These are phyloP conservation scores for Populus hybrid DNA, from an alignment of 441 rosid genomes.

Conservation along the genomic window DNA sequence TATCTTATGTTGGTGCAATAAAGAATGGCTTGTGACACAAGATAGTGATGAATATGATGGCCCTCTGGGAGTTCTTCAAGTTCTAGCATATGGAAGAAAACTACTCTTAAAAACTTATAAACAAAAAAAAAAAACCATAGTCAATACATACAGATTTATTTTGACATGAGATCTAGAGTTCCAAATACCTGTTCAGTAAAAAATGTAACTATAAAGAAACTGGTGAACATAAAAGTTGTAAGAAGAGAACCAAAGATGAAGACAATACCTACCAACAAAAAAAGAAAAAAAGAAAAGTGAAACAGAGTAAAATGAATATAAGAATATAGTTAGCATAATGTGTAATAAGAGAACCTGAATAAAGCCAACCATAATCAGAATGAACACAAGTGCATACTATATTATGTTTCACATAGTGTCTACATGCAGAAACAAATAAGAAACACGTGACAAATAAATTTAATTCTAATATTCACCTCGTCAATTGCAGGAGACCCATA, in stretches of 20 bases:
- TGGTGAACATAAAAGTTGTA: neutral
- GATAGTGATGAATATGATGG: neutral
- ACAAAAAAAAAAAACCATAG: neutral
- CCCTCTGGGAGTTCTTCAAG: neutral
- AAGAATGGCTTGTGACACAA: neutral
- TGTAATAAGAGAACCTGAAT: neutral
- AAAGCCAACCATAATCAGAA: neutral
- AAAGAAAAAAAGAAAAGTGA: neutral
- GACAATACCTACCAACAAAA: neutral
- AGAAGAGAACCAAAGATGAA: neutral
- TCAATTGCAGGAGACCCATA: conserved; percentile 88
- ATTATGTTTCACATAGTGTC: neutral
- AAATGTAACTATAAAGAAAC: neutral
- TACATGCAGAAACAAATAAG: neutral
- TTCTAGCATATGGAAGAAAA: neutral
- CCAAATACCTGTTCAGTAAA: neutral
- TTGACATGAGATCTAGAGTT: neutral
- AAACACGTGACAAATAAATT: neutral
- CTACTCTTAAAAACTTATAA: neutral
- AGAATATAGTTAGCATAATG: neutral
- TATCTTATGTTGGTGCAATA: neutral
- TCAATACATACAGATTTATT: neutral
- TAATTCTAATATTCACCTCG: conserved; percentile 50
- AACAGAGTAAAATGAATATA: neutral
- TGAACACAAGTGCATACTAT: neutral